Conservation (phyloP, 164 flowering plant genomes). For the Macadamia tetraphylla region DNA sequence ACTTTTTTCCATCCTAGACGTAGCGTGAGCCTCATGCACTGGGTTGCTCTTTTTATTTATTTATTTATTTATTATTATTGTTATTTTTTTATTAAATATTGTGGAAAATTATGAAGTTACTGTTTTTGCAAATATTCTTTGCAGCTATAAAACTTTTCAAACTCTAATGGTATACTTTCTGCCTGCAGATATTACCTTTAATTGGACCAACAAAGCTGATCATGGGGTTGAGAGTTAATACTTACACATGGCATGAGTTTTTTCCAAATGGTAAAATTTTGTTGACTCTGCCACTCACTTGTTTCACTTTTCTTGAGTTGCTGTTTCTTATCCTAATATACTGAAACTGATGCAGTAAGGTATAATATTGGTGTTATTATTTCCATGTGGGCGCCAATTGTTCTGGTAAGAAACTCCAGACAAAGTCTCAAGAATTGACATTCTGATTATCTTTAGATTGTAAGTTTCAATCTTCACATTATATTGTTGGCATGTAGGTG, state of each 20-base stretch:
- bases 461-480: not conserved
- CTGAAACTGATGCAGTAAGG: slow-evolving; percentile 43
- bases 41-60: no score
- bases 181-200: slow-evolving; percentile 64
- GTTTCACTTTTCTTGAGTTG: slow-evolving; percentile 2
- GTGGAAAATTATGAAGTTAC: not conserved
- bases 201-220: slow-evolving; percentile 74
- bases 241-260: slow-evolving; percentile 93
- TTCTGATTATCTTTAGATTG: not conserved
- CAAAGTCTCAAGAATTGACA: not conserved
- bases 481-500: slow-evolving; percentile 41
- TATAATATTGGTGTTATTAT: slow-evolving; percentile 73
- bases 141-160: not conserved
- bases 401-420: slow-evolving; percentile 47
- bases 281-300: not conserved
- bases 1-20: no score
- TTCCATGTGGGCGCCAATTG: slow-evolving; percentile 91
- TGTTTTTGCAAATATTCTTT: no score
- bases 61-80: no score
- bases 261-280: slow-evolving; percentile 67
- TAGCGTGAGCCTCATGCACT: not conserved
- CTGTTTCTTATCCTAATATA: slow-evolving; percentile 12
- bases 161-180: slow-evolving; percentile 1
- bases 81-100: no score
- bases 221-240: slow-evolving; percentile 39